Base-by-base conservation (phyloP, 352 stramenopile species). In the Plasmopara muralis region DNA sequence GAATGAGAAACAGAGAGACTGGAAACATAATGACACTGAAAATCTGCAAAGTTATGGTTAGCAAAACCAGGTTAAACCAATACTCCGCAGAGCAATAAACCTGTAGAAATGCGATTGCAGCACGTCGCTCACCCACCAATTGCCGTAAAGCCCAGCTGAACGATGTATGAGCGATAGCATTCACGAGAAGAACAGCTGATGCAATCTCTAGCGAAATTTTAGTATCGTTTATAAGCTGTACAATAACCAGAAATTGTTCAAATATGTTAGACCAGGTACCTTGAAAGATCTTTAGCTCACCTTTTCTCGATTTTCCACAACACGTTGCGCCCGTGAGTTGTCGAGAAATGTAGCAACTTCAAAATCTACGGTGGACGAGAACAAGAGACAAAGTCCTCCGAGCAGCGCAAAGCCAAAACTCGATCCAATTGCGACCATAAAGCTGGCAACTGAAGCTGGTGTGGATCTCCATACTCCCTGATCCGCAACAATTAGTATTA, bases 1-100 rank as follows among this genome's bases (percentile, higher is more conserved):
- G 48, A 45, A 88, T 64, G 18, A 91, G 67, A 47, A 88, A 83
- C 3, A 87, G 48, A 13, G 77, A 79, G 28, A 90, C 69, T 20
- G 77, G 77, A 10, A 88, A 62, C 51, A 76, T 66, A 51, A 83
- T 72, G 9, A 87, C 42, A 30, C 77, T 82, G 55, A 88, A 91
- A 20, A 72, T 67, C 75, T 90, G 34, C 6, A 45, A 50, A 0
- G n/a, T n/a, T 9, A 43, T 33, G 10, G 13, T 43, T 30, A 10
- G 47, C 43, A 48, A 49, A 33, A 20, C 55, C 33, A 44, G 41
- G 20, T 16, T 35, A 12, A 42, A 38, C 28, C 25, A 40, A 48
- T 6, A 35, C 42, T 38, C n/a, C 41, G 41, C 15, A 10, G n/a
- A 39, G 16, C 16, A 42, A 44, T 20, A 7, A 49, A 81, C 73